Conservation (phyloP, 192 early-diverging fungal species). For the Chytriomyces sp. region DNA sequence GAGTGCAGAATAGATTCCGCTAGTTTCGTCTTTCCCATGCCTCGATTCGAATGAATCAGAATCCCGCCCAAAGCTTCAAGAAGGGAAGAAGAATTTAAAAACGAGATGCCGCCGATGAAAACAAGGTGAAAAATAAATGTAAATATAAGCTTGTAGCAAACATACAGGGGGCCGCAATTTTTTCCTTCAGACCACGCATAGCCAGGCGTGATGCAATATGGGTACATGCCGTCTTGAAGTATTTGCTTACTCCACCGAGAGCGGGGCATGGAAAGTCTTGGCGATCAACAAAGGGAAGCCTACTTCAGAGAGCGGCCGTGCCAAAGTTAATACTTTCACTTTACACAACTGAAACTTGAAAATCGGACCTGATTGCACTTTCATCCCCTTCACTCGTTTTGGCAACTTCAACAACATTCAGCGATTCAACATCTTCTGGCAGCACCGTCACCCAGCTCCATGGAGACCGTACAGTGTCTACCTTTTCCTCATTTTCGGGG, state of each 20-base stretch:
- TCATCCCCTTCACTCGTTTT: not conserved
- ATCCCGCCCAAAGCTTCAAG: constrained; percentile 42
- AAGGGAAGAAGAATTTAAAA: not conserved
- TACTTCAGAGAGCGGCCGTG: not conserved
- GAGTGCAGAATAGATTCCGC: constrained; percentile 24
- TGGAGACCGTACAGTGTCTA: not conserved
- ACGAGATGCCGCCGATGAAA: not conserved
- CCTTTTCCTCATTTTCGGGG: not conserved
- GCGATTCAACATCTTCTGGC: not conserved
- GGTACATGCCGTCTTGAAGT: not conserved
- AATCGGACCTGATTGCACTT: not conserved
- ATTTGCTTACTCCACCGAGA: constrained; percentile 32
- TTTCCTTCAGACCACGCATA: not conserved
- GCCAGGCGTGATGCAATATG: constrained; percentile 12
- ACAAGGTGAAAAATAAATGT: not conserved
- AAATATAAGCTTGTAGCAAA: no score
- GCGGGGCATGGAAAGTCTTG: constrained; percentile 9
- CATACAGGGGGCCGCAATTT: constrained; percentile 25
- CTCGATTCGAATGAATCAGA: constrained; percentile 46
- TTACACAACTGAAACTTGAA: no score
- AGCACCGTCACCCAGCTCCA: not conserved
- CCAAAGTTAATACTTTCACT: no score
- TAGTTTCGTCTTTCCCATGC: constrained; percentile 49
- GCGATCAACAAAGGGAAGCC: not conserved
- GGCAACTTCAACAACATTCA: constrained; percentile 7